A percentile compares a stretch with the other conserved stretches of the same genome.
phyloP scores from a whole-genome alignment of 2,329 filamentous ascomycete species.

The Coniochaeta prunicola region DNA sequence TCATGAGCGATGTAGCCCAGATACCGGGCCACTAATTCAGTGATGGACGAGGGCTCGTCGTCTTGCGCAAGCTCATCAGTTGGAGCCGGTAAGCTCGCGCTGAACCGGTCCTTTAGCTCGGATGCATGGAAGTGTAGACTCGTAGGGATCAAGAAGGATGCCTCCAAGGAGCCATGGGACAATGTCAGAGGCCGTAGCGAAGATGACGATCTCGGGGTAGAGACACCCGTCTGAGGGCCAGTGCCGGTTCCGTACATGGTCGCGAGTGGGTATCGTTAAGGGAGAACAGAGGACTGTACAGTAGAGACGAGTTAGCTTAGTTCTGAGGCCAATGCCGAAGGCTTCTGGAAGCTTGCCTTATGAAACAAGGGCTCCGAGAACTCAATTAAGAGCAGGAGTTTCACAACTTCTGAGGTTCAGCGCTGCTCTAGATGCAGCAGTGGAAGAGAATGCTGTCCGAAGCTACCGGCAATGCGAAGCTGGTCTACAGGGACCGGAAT shows the following conservation, averaged over 20 bases:
- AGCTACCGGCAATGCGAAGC: not conserved
- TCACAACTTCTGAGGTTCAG: not conserved
- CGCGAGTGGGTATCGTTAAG: constrained; percentile 37
- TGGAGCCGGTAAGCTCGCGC: constrained; percentile 73
- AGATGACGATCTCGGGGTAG: constrained; percentile 87
- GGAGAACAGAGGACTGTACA: constrained; percentile 8
- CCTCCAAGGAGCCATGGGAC: constrained; percentile 89
- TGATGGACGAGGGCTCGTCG: constrained; percentile 94
- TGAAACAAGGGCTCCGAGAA: constrained; percentile 23
- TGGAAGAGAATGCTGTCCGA: not conserved
- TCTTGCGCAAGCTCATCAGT: constrained; percentile 97
- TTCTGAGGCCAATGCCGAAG: not conserved
- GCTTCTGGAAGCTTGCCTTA: not conserved
- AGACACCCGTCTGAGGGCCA: constrained; percentile 90
- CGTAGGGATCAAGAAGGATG: constrained; percentile 91
- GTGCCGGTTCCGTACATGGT: constrained; percentile 81
- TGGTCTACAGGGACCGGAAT: not conserved
- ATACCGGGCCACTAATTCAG: constrained; percentile 89
- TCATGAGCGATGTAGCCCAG: constrained; percentile 83
- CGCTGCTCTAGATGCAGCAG: not conserved
- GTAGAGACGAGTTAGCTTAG: not conserved
- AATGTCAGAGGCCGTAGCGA: constrained; percentile 88
- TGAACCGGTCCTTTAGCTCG: constrained; percentile 87
- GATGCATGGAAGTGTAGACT: constrained; percentile 93
- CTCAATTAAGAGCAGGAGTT: constrained; percentile 32